Percentiles rank a stretch among this genome's conserved stretches.
Evolutionary conservation across 768 basidiomycete species (phyloP).

Genomic region (Gloeopeniophorella convolvens): DNA sequence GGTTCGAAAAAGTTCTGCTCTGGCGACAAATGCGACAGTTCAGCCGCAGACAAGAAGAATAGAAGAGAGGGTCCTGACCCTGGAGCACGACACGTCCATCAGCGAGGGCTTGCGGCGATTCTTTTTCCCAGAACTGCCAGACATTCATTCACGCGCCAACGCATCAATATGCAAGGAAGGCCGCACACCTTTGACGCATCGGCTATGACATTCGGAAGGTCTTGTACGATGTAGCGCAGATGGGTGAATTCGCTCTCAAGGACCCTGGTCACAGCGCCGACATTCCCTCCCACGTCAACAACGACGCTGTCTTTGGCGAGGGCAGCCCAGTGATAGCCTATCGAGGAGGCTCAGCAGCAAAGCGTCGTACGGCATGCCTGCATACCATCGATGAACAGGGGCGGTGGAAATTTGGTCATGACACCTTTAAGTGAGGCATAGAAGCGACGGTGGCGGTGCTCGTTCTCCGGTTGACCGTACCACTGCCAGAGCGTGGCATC

Average conservation of each 20-base stretch:
- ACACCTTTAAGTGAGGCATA: too few relatives aligned
- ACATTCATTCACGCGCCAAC: neutral
- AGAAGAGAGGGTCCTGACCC: slow-evolving; percentile 13
- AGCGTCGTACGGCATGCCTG: neutral
- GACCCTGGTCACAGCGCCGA: slow-evolving; percentile 24
- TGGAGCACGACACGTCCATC: slow-evolving; percentile 23
- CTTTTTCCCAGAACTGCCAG: slow-evolving; percentile 23
- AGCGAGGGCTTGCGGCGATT: slow-evolving; percentile 22
- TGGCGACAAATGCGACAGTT: neutral
- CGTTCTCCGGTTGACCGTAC: too few relatives aligned
- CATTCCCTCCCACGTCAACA: slow-evolving; percentile 33
- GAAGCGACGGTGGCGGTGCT: too few relatives aligned
- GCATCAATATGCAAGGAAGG: neutral
- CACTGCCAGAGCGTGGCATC: too few relatives aligned
- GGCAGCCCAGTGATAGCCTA: slow-evolving; percentile 27
- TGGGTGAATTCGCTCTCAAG: slow-evolving; percentile 23
- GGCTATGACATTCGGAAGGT: slow-evolving; percentile 24
- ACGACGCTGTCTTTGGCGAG: slow-evolving; percentile 23
- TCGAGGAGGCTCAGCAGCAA: slow-evolving; percentile 5
- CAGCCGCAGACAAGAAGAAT: neutral
- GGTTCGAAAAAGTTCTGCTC: slow-evolving; percentile 26
- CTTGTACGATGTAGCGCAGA: slow-evolving; percentile 29
- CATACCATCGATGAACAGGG: too few relatives aligned
- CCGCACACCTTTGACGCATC: slow-evolving; percentile 21
- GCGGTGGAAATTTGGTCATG: too few relatives aligned